Percentiles rank a stretch among this genome's conserved stretches.
Evolutionary conservation across 2,329 filamentous ascomycete species (phyloP).

Genomic region (Ascocoryne sarcoides): DNA sequence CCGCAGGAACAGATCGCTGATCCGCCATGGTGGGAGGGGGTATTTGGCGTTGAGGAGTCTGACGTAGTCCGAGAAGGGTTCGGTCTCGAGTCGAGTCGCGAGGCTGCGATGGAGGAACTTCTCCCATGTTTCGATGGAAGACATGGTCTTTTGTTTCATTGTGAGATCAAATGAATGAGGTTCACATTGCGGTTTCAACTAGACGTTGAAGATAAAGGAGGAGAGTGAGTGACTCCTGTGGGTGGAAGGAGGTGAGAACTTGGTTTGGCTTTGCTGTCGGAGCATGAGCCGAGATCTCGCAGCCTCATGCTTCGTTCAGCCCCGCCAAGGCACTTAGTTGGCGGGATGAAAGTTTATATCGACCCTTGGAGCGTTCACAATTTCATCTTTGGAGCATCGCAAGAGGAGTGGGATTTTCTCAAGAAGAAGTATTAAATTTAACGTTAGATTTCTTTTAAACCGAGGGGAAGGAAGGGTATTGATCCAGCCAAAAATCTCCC

Average conservation of each 20-base stretch:
- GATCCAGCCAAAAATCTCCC: neutral
- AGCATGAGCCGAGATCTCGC: neutral
- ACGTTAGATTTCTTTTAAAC: neutral
- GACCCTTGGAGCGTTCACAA: neutral
- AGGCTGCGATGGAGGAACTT: slow-evolving; percentile 44
- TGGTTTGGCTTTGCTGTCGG: neutral
- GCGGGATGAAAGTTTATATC: neutral
- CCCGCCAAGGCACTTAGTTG: neutral
- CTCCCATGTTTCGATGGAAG: slow-evolving; percentile 33
- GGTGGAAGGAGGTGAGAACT: neutral
- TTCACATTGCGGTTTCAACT: neutral
- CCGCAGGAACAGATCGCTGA: slow-evolving; percentile 51
- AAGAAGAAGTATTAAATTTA: neutral
- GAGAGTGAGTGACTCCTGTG: neutral
- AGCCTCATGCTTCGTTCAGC: neutral
- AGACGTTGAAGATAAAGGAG: neutral
- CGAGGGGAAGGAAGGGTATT: neutral
- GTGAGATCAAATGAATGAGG: neutral
- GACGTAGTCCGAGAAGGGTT: slow-evolving; percentile 44
- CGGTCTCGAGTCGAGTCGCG: slow-evolving; percentile 40
- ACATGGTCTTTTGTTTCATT: neutral
- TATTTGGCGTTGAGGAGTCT: slow-evolving; percentile 41
- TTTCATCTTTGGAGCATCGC: neutral
- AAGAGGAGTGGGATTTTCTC: neutral
- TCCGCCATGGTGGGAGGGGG: slow-evolving; percentile 40